Percentiles rank a stretch among this genome's conserved stretches.
These are phyloP conservation scores for Ophiosphaerella narmari DNA, from an alignment of 2,329 filamentous ascomycete species.

Conservation along the genomic window DNA sequence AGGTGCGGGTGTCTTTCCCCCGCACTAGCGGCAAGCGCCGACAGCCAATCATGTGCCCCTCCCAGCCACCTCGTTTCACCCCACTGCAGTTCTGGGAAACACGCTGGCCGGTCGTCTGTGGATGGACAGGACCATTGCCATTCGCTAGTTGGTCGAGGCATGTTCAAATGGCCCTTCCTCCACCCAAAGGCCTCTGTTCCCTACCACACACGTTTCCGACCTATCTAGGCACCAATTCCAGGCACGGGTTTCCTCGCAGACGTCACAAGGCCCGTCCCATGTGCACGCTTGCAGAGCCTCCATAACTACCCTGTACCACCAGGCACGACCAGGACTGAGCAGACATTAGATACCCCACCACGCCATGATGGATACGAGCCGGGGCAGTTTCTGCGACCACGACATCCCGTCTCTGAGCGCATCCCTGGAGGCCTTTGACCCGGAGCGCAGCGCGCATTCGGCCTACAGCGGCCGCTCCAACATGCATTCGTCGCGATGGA, in stretches of 20 bases:
- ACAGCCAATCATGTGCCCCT: constrained; percentile 26
- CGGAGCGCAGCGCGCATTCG: constrained; percentile 43
- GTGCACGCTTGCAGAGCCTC: constrained; percentile 33
- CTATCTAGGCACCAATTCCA: constrained; percentile 34
- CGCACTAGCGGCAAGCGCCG: constrained; percentile 16
- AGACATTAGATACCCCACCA: constrained; percentile 4
- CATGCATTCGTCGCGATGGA: constrained; percentile 59
- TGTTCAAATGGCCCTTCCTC: constrained; percentile 10
- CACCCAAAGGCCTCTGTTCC: constrained; percentile 11
- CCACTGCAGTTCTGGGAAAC: constrained; percentile 28
- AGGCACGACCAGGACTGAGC: not conserved
- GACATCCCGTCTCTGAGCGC: constrained; percentile 46
- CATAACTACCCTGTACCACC: constrained; percentile 25
- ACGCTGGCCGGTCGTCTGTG: constrained; percentile 25
- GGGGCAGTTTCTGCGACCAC: constrained; percentile 43
- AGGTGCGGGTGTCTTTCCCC: constrained; percentile 12
- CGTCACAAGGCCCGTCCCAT: constrained; percentile 43
- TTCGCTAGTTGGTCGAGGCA: constrained; percentile 9
- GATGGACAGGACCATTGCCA: constrained; percentile 11
- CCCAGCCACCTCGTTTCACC: constrained; percentile 41
- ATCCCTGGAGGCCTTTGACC: constrained; percentile 46
- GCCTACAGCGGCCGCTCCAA: constrained; percentile 61
- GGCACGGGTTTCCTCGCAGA: constrained; percentile 21
- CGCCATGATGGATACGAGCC: constrained; percentile 36
- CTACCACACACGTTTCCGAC: constrained; percentile 8